Evolutionary conservation across 495 filamentous ascomycete genomes (phyloP).

Genomic region (Neurospora africana): DNA sequence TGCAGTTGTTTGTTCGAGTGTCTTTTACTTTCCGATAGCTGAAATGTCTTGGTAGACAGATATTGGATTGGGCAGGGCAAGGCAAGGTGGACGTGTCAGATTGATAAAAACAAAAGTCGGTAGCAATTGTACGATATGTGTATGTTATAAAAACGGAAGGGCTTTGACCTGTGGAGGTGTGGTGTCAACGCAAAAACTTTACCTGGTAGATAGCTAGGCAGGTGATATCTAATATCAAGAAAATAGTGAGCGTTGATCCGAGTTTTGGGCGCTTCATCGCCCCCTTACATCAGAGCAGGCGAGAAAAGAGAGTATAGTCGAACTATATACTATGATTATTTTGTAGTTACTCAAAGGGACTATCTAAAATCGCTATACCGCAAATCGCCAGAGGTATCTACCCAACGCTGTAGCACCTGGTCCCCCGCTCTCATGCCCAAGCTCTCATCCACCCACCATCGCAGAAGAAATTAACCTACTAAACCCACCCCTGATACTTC

Average conservation of each 20-base stretch:
- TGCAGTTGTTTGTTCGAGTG: background rate
- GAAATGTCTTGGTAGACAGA: background rate
- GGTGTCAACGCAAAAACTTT: too few species aligned
- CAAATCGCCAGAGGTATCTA: background rate
- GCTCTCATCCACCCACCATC: background rate
- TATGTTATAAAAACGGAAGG: background rate
- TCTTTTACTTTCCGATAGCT: background rate
- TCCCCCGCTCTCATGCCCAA: background rate
- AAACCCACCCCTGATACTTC: constrained; percentile 55
- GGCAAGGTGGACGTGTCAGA: background rate
- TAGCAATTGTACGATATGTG: background rate
- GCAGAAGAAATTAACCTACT: constrained; percentile 1
- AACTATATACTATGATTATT: background rate
- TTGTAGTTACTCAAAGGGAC: background rate
- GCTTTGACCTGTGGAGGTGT: too few species aligned
- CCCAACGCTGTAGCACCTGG: background rate
- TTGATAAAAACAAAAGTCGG: background rate
- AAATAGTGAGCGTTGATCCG: too few species aligned
- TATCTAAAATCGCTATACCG: background rate
- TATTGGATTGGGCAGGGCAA: background rate
- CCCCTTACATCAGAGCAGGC: too few species aligned
- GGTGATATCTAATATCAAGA: too few species aligned
- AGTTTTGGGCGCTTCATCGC: too few species aligned
- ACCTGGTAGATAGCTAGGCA: too few species aligned
- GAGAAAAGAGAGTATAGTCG: background rate